Evolutionary conservation across 1,284 basidiomycete species (phyloP).

Genomic region (Naganishia albida): DNA sequence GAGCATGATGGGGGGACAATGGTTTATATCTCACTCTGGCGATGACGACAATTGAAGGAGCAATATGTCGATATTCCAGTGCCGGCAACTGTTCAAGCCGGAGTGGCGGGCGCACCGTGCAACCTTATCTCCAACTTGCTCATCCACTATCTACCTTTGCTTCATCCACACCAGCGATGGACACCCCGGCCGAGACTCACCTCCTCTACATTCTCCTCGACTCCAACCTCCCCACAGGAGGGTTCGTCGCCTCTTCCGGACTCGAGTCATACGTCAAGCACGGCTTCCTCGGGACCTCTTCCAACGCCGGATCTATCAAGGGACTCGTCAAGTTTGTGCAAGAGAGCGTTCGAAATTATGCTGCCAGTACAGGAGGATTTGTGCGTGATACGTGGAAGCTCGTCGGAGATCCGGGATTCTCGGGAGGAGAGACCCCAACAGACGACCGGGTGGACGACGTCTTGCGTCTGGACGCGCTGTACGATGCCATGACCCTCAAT

Average conservation of each 20-base stretch:
- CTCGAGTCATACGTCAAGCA: constrained; percentile 88
- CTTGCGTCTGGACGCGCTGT: constrained; percentile 67
- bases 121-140: neutral
- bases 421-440: too few species aligned
- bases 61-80: constrained; percentile 5
- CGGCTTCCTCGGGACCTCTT: constrained; percentile 62
- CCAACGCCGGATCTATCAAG: neutral
- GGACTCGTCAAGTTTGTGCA: constrained; percentile 64
- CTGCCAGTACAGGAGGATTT: constrained; percentile 72
- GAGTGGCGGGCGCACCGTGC: constrained; percentile 6
- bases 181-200: constrained; percentile 36
- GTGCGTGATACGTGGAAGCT: constrained; percentile 30
- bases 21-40: neutral
- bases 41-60: neutral
- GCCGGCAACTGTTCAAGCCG: neutral
- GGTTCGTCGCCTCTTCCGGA: constrained; percentile 95
- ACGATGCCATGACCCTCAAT: constrained; percentile 84
- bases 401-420: constrained; percentile 27
- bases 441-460: constrained; percentile 55
- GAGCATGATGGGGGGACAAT: constrained; percentile 6
- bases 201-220: constrained; percentile 69
- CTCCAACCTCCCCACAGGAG: constrained; percentile 94
- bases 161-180: neutral
- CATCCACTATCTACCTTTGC: constrained; percentile 3
- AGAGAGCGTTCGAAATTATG: constrained; percentile 72